Evolutionary conservation across 768 basidiomycete genomes (phyloP).

Genomic region (Podaxis pistillaris): DNA sequence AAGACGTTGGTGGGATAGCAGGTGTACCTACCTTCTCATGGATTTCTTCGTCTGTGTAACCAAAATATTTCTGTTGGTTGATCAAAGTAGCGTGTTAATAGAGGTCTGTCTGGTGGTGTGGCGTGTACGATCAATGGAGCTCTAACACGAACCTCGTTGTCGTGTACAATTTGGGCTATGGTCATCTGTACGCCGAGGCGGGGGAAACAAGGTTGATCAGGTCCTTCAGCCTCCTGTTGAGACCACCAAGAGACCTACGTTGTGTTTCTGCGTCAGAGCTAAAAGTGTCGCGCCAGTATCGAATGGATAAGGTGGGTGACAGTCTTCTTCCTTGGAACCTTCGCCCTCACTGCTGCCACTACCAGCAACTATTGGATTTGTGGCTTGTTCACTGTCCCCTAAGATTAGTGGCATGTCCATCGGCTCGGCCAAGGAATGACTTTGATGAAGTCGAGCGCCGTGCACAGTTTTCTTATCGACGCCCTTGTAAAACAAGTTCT

Average conservation of each 20-base stretch:
- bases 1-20: background rate
- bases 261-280: constrained; percentile 74
- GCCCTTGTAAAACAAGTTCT: constrained; percentile 93
- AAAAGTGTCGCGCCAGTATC: constrained; percentile 74
- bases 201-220: background rate
- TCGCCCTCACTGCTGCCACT: background rate
- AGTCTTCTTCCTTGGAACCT: constrained; percentile 20
- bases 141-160: constrained; percentile 63
- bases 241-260: constrained; percentile 48
- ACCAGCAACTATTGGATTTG: background rate
- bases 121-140: background rate
- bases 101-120: background rate
- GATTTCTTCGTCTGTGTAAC: constrained; percentile 73
- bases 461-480: constrained; percentile 83
- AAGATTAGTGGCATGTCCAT: constrained; percentile 17
- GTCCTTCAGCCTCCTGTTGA: background rate
- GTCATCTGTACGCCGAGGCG: constrained; percentile 58
- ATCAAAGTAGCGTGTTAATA: background rate
- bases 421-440: constrained; percentile 43
- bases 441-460: constrained; percentile 73
- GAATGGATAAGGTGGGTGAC: constrained; percentile 83
- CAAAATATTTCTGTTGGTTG: constrained; percentile 52
- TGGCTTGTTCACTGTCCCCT: background rate
- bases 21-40: constrained; percentile 55
- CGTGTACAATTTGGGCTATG: constrained; percentile 90